Evolutionary conservation across 2,329 filamentous ascomycete species (phyloP), one percentile per base, ranked within the genome.

Genomic region (Trichoderma lentiforme): DNA sequence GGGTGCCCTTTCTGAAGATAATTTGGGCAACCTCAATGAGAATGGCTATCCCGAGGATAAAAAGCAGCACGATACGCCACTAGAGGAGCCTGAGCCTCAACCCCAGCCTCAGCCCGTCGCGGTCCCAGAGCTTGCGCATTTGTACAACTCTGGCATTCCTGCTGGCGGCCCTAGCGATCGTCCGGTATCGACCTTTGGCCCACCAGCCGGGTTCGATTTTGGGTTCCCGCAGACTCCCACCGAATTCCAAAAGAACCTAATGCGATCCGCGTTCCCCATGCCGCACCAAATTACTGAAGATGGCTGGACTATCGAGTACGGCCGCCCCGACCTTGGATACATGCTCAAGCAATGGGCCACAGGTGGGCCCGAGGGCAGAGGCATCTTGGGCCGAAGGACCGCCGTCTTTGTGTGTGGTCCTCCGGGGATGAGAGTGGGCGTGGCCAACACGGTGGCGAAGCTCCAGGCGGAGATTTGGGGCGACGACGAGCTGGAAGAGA

Each of bases 331-430:
- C 76, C 88, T 98, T 43, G 92, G 93, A 1, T 95, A 92, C 80
- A 93, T 97, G 89, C 87, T 98, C 69, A 91, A 89, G 77, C 90
- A 96, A 74, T 91, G 94, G 88, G 92, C 93, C 5, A 90, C 89
- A 26, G 91, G 90, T n/a, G 91, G 90, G 67, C 75, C 84, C 0
- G 88, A 91, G 74, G 89, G 90, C 3, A 83, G 89, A 60, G 90
- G 90, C 1, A 90, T 91, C 71, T 91, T 97, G 72, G 95, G 95
- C 2, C 86, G 92, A 58, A 85, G 94, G 71, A 94, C 93, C 3
- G 95, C 94, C 75, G 93, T 98, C 6, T 97, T 97, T 80, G 95
- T 98, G 15, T 98, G 95, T 78, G 95, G 95, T 0, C 95, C 95
- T 21, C 90, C 93, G 1, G 86, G 89, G 71, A 97, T 98, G 94